phyloP scores from a whole-genome alignment of 2,329 filamentous ascomycete species.

The Tricladium varicosporioides region DNA sequence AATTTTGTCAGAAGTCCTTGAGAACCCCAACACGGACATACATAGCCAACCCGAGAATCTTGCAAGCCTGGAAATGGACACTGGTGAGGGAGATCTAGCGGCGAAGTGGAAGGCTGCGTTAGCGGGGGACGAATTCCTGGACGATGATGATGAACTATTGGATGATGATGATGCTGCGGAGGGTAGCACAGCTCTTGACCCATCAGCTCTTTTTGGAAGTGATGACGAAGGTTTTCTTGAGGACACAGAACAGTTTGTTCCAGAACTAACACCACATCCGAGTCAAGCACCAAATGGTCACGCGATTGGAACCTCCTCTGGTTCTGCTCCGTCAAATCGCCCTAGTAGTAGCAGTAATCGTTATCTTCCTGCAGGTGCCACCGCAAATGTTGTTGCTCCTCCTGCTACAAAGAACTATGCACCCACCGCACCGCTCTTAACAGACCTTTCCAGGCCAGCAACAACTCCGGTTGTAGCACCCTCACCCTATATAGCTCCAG shows the following conservation, averaged over 20 bases:
- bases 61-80: conserved; percentile 32
- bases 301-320: conserved; percentile 16
- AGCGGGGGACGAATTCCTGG: conserved; percentile 64
- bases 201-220: conserved; percentile 69
- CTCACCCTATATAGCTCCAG: conserved; percentile 23
- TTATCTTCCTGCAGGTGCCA: conserved; percentile 29
- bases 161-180: conserved; percentile 47
- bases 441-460: conserved; percentile 29
- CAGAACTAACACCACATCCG: conserved; percentile 26
- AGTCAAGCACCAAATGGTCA: conserved; percentile 36
- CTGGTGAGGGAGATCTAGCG: conserved; percentile 59
- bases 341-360: conserved; percentile 25
- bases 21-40: conserved; percentile 25
- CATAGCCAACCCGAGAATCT: conserved; percentile 30
- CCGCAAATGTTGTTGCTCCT: conserved; percentile 1
- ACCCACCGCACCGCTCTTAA: conserved; percentile 30
- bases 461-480: conserved; percentile 6
- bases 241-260: conserved; percentile 37
- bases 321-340: conserved; percentile 15
- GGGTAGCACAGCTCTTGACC: conserved; percentile 48
- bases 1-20: conserved; percentile 26
- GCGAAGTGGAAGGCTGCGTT: conserved; percentile 84
- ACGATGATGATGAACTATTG: conserved; percentile 57
- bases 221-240: conserved; percentile 86
- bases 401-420: conserved; percentile 26